Evolutionary conservation across 176 grass and related monocot genomes (phyloP), one percentile per base, ranked within the genome.

Genomic region (Zea mays): DNA sequence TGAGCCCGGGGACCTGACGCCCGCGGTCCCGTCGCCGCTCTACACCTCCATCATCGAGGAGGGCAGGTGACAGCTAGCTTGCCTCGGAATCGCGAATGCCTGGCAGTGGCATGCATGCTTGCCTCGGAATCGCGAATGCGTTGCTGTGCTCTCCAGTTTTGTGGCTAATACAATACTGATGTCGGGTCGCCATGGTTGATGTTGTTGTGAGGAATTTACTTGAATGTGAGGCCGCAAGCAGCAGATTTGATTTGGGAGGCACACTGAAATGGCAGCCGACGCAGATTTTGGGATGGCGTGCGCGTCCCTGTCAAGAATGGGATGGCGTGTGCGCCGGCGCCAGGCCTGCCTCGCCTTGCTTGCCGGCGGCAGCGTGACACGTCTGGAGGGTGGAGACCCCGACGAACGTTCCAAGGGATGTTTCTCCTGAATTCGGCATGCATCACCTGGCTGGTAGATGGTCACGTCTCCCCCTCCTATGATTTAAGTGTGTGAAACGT

Each of bases 51-150:
- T 58, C 56, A 74, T 88, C 62, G 54, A 68, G 0, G 85, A 84
- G 71, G 88, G 88, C 57, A 86, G 91, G 82, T 90, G 91, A 93
- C 42, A 1, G 5, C 10, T 4, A 54, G 6, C 6, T 54, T 2
- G 16, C 51, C 3, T 15, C 50, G 6, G 16, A 55, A 55, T n/a
- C 51, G 51, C 8, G 16, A 55, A 52, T 27, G 27, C 27, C 27
- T 27, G 27, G 27, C 27, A 27, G 0, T 27, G 27, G 27, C 27
- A 27, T 27, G 27, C 27, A 27, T 27, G 27, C 6, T 54, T 2
- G 16, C 51, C 3, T 15, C 50, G 6, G 16, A 55, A 55, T n/a
- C 51, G 51, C 8, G 16, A 55, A 52, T 27, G 27, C 27, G 50
- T 16, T 6, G 48, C 48, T 51, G 48, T 51, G 48, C 48, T 51